Conservation (phyloP, 257 asterid species). For the Rubia yunnanensis region DNA sequence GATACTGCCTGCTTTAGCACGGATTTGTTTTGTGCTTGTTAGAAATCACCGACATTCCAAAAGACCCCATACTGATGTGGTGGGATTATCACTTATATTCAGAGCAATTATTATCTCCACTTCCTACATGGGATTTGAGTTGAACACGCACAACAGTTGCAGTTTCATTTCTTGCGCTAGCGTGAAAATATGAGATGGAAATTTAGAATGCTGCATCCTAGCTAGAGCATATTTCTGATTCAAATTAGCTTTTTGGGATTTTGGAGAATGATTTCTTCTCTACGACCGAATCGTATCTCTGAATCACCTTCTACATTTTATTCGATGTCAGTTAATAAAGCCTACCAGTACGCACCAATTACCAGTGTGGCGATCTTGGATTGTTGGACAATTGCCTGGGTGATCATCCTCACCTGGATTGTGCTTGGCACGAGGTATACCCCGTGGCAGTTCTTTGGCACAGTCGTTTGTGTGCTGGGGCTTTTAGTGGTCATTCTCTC, state of each 20-base stretch:
- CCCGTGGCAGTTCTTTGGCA: conserved; percentile 48
- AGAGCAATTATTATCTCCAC: too few relatives aligned
- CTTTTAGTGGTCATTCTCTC: conserved; percentile 55
- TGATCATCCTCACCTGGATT: conserved; percentile 53
- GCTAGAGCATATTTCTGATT: background rate
- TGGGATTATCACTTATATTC: too few relatives aligned
- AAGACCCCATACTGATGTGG: too few relatives aligned
- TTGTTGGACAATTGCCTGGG: conserved; percentile 72
- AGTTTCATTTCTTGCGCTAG: too few relatives aligned
- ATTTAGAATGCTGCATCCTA: too few relatives aligned
- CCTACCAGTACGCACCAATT: conserved; percentile 62
- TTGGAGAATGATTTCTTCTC: background rate
- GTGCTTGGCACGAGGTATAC: conserved; percentile 54
- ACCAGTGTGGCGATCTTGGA: conserved; percentile 71
- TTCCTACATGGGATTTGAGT: too few relatives aligned
- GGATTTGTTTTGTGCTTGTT: too few relatives aligned
- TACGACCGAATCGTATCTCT: background rate
- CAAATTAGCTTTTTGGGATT: background rate
- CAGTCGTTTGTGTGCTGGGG: conserved; percentile 49
- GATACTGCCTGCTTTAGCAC: too few relatives aligned
- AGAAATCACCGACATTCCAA: too few relatives aligned
- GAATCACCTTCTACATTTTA: background rate
- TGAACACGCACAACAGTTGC: too few relatives aligned
- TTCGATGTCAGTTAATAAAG: conserved; percentile 52
- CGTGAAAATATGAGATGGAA: too few relatives aligned